Percentiles rank a stretch among this genome's conserved stretches.
phyloP scores from a whole-genome alignment of 768 basidiomycete genomes.

The Boletellus ananas region DNA sequence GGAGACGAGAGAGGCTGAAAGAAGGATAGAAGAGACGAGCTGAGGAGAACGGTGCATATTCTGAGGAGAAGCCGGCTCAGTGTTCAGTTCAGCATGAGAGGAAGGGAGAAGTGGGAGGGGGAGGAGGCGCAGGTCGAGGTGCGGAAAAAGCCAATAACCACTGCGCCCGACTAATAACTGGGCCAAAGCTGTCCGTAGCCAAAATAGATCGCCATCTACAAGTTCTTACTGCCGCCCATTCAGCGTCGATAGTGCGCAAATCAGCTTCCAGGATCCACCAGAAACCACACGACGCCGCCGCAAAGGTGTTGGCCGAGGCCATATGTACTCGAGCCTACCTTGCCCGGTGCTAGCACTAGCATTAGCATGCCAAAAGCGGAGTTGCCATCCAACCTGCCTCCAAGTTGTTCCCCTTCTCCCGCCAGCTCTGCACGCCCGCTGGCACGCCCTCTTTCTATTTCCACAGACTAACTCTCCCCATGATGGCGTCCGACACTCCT shows the following conservation, averaged over 20 bases:
- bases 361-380: slow-evolving; percentile 3
- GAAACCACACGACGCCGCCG: background rate
- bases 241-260: slow-evolving; percentile 7
- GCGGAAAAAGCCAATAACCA: background rate
- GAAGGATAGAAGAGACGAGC: slow-evolving; percentile 7
- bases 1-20: slow-evolving; percentile 29
- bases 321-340: background rate
- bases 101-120: background rate
- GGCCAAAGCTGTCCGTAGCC: too few relatives aligned
- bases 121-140: background rate
- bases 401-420: slow-evolving; percentile 2
- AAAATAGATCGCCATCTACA: too few relatives aligned
- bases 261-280: slow-evolving; percentile 9
- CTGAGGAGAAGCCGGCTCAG: slow-evolving; percentile 5
- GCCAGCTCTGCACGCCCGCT: background rate
- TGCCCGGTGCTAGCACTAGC: too few relatives aligned
- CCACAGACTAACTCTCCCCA: slow-evolving; percentile 11
- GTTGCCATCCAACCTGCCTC: background rate
- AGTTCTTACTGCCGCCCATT: too few relatives aligned
- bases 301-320: background rate
- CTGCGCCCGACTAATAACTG: too few relatives aligned
- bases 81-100: slow-evolving; percentile 6
- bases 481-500: slow-evolving; percentile 45
- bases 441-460: too few relatives aligned
- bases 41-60: slow-evolving; percentile 10